These are phyloP conservation scores for Metschnikowia colocasiae DNA, from an alignment of 805 yeast genomes.

Conservation along the genomic window DNA sequence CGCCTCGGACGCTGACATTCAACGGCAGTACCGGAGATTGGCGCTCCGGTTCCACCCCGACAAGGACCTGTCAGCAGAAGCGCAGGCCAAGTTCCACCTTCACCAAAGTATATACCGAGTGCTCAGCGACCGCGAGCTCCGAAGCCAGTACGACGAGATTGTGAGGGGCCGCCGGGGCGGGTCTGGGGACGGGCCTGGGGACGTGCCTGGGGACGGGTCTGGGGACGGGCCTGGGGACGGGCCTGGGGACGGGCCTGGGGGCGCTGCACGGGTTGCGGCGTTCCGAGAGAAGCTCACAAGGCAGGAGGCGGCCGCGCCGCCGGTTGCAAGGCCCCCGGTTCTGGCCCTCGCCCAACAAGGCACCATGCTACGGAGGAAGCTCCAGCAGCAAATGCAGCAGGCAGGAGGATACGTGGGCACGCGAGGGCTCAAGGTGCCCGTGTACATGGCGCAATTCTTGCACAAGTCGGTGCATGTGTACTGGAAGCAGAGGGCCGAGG, in stretches of 20 bases:
- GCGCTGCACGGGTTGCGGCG: constrained; percentile 18
- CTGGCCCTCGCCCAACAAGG: constrained; percentile 27
- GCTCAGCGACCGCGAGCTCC: constrained; percentile 23
- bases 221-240: constrained; percentile 1
- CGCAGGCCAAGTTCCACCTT: constrained; percentile 27
- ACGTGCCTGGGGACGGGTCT: background rate
- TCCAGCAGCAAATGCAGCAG: constrained; percentile 8
- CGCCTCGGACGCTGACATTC: constrained; percentile 24
- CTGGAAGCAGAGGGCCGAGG: constrained; percentile 45
- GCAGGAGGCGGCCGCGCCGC: background rate
- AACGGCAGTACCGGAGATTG: constrained; percentile 28
- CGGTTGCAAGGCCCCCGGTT: background rate
- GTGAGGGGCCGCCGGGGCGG: background rate
- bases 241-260: background rate
- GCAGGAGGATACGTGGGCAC: constrained; percentile 19
- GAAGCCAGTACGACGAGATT: constrained; percentile 28
- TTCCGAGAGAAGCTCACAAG: constrained; percentile 31
- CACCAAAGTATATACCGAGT: constrained; percentile 31
- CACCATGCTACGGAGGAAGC: constrained; percentile 10
- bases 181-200: too few species aligned
- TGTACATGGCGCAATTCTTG: constrained; percentile 5
- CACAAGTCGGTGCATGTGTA: constrained; percentile 27
- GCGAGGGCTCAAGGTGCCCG: constrained; percentile 18
- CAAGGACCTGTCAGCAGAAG: constrained; percentile 29
- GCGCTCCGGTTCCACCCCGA: constrained; percentile 43